Conservation (phyloP, 768 basidiomycete genomes). For the Cystofilobasidium capitatum region DNA sequence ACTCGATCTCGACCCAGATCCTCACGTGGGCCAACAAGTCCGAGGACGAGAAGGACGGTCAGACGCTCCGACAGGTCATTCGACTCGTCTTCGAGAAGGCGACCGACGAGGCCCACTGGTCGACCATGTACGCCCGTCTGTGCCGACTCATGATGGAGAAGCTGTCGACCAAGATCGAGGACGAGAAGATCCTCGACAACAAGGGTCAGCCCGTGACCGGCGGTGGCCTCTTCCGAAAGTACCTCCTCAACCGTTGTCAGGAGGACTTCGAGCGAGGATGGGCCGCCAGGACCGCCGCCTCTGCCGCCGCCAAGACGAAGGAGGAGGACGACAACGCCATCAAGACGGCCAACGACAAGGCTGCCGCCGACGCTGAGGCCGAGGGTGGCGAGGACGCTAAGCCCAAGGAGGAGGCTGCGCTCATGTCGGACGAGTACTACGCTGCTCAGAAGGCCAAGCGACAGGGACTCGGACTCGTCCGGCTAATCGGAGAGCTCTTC, state of each 20-base stretch:
- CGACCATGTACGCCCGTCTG: constrained; percentile 92
- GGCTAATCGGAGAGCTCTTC: constrained; percentile 97
- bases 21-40: constrained; percentile 91
- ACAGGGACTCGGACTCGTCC: constrained; percentile 90
- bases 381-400: constrained; percentile 41
- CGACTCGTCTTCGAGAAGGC: constrained; percentile 94
- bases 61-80: constrained; percentile 91
- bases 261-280: constrained; percentile 96
- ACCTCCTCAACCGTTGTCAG: constrained; percentile 90
- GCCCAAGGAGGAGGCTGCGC: constrained; percentile 53
- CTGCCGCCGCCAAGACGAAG: constrained; percentile 75
- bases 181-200: constrained; percentile 67
- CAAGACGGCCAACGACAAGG: constrained; percentile 46
- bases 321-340: constrained; percentile 74
- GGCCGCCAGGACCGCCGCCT: constrained; percentile 76
- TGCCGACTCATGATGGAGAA: constrained; percentile 94
- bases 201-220: constrained; percentile 87
- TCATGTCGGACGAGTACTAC: constrained; percentile 94
- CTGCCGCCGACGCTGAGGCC: constrained; percentile 46
- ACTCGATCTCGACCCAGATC: constrained; percentile 89
- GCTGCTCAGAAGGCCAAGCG: constrained; percentile 94
- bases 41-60: constrained; percentile 81
- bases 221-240: constrained; percentile 91
- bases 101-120: constrained; percentile 89
- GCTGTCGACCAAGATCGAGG: constrained; percentile 76